Evolutionary conservation across 2,329 filamentous ascomycete genomes (phyloP), one percentile per base, ranked within the genome.

Genomic region (Colletotrichum tofieldiae): DNA sequence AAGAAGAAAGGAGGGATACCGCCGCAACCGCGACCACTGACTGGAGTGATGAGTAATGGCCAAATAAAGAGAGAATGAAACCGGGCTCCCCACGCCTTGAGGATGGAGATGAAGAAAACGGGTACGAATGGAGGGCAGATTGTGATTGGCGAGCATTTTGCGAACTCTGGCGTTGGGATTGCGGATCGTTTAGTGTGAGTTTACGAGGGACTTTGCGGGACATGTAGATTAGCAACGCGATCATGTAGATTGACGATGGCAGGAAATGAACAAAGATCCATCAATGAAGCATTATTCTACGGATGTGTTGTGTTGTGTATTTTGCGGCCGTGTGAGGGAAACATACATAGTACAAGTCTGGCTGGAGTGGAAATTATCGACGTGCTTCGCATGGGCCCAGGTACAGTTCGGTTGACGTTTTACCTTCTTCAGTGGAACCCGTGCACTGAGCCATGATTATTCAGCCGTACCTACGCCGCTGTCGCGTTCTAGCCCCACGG

Each of bases 1-100:
- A 81, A 82, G 80, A 77, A 78, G 84, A 23, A 76, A 81, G 5
- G 81, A 76, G 4, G 77, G 79, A n/a, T 77, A 79, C 54, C 79
- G 79, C 56, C 75, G 80, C 64, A 70, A 76, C 32, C 74, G 77
- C 39, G 76, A 74, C 18, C 68, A 73, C 35, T 70, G 47, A 51
- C 8, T 49, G 39, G 18, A 32, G 32, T 23, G 20, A 39, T 32
- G 6, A 56, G 26, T n/a, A 45, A 37, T 29, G 23, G 47, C 11
- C 9, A 14, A 56, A n/a, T n/a, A 35, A 51, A 47, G 32, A 37
- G 23, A 6, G 32, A 41, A 41, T 2, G 54, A 58, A n/a, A 14
- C 7, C 2, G 12, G 6, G 3, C 4, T 26, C 23, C 29, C 29
- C 29, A 32, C 29, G 29, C 29, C 29, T 32, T 32, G 29, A 8